A percentile compares a stretch with the other conserved stretches of the same genome.
Evolutionary conservation across 108 stramenopile genomes (phyloP).

Genomic region (Cyclotella cryptica): DNA sequence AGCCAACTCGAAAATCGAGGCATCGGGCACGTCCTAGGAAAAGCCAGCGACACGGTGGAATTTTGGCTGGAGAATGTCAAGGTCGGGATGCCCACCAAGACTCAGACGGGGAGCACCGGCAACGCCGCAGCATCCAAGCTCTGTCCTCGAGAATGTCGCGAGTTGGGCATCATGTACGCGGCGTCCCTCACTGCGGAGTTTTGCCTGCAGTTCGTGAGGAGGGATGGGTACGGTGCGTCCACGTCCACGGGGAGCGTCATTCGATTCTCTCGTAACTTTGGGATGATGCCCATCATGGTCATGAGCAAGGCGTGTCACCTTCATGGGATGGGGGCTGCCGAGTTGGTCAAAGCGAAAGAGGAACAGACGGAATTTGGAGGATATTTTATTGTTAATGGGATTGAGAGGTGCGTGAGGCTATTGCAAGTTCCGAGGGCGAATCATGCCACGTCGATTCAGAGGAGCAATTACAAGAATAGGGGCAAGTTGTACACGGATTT

Average conservation of each 20-base stretch:
- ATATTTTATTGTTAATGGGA: conserved; percentile 97
- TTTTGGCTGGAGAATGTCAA: conserved; percentile 84
- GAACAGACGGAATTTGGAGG: conserved; percentile 96
- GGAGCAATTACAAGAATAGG: conserved; percentile 93
- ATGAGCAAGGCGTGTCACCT: conserved; percentile 82
- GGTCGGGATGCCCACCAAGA: conserved; percentile 65
- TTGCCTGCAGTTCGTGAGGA: conserved; percentile 66
- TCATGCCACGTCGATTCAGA: conserved; percentile 90
- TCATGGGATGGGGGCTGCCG: conserved; percentile 49
- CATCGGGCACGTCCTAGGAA: conserved; percentile 31
- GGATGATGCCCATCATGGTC: conserved; percentile 96
- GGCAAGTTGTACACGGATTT: conserved; percentile 87
- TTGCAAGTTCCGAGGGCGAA: conserved; percentile 94
- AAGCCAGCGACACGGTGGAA: conserved; percentile 46
- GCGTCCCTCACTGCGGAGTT: conserved; percentile 76
- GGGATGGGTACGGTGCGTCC: conserved; percentile 64
- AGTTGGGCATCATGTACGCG: conserved; percentile 78
- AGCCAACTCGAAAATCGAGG: conserved; percentile 10
- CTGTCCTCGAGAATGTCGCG: conserved; percentile 84
- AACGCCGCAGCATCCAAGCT: conserved; percentile 41
- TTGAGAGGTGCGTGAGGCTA: conserved; percentile 95
- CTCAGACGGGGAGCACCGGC: conserved; percentile 18
- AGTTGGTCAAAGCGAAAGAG: conserved; percentile 67
- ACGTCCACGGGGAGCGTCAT: conserved; percentile 37
- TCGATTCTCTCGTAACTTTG: conserved; percentile 70